phyloP scores from a whole-genome alignment of 2,329 filamentous ascomycete species.

The Trichothecium roseum region DNA sequence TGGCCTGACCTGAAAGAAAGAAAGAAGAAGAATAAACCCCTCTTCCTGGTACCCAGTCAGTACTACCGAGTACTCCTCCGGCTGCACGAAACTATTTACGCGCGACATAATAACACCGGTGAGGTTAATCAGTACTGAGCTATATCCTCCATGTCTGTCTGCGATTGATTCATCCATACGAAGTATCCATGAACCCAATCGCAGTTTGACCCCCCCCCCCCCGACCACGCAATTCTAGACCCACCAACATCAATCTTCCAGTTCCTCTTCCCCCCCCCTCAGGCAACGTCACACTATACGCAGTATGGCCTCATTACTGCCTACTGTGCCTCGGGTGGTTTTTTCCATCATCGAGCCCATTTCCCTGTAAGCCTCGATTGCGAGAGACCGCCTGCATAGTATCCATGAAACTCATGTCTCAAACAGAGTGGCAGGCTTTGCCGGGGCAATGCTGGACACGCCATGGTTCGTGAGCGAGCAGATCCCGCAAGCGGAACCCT shows the following conservation, averaged over 20 bases:
- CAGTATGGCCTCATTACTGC: conserved; percentile 51
- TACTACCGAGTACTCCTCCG: too few species aligned
- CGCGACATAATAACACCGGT: too few species aligned
- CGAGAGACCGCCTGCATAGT: background rate
- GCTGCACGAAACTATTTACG: too few species aligned
- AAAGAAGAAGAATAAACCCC: too few species aligned
- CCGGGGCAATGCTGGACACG: conserved; percentile 44
- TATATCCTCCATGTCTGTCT: too few species aligned
- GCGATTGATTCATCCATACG: too few species aligned
- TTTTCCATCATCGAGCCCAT: conserved; percentile 62
- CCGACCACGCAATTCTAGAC: background rate
- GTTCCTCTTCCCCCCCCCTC: too few species aligned
- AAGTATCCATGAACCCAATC: too few species aligned
- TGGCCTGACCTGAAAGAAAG: too few species aligned
- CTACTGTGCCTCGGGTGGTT: conserved; percentile 51
- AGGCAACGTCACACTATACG: background rate
- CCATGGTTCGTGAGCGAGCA: conserved; percentile 56
- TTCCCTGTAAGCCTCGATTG: conserved; percentile 43
- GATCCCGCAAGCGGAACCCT: conserved; percentile 28
- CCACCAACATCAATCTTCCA: background rate
- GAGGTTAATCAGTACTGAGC: too few species aligned
- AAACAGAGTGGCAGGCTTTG: conserved; percentile 46
- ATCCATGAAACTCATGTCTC: background rate
- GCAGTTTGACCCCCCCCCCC: too few species aligned
- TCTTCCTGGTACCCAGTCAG: too few species aligned